Evolutionary conservation across 2,329 filamentous ascomycete genomes (phyloP).

Genomic region (Fusarium ambrosium): DNA sequence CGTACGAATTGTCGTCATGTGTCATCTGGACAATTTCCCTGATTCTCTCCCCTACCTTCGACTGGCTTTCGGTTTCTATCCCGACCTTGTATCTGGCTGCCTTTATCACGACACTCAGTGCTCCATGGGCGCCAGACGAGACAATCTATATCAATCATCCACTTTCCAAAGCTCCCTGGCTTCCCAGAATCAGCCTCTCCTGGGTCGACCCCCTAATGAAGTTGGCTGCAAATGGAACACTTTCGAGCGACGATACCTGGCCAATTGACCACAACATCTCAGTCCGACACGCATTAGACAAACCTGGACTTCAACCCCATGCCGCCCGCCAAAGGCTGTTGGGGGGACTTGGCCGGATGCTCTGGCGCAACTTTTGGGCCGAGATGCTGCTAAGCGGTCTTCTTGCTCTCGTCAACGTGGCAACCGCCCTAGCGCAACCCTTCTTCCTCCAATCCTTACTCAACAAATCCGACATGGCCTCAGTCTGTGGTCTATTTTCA

Average conservation of each 20-base stretch:
- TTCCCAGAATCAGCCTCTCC: neutral
- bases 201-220: neutral
- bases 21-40: neutral
- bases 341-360: neutral
- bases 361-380: neutral
- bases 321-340: neutral
- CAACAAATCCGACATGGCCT: rapidly evolving
- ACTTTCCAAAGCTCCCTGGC: neutral
- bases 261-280: neutral
- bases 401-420: neutral
- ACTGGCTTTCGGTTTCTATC: neutral
- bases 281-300: neutral
- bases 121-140: neutral
- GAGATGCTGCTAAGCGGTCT: neutral
- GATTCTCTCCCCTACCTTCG: neutral
- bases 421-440: neutral
- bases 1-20: neutral
- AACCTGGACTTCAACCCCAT: neutral
- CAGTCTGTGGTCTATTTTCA: neutral
- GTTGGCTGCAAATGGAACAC: neutral
- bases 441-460: neutral
- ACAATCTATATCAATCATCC: neutral
- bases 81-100: neutral
- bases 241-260: neutral
- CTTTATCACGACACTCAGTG: neutral